phyloP scores from a whole-genome alignment of 345 rosid genomes.

The Arabidopsis arenosa region DNA sequence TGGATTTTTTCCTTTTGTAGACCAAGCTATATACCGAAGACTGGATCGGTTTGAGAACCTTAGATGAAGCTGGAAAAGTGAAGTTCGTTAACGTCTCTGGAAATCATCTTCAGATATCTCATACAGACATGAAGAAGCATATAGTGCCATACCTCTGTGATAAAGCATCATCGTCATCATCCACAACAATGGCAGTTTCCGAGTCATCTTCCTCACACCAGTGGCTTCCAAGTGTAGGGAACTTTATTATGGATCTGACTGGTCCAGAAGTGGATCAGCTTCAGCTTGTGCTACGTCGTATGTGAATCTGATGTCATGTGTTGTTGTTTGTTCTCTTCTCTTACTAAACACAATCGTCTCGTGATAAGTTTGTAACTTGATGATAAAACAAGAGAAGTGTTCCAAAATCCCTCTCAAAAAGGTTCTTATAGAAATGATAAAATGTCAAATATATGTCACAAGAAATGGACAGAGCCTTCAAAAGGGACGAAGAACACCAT shows the following conservation, averaged over 20 bases:
- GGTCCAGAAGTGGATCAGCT: constrained; percentile 41
- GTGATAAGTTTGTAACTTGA: constrained; percentile 7
- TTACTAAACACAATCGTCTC: constrained; percentile 17
- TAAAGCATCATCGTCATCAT: constrained; percentile 41
- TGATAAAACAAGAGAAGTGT: not conserved
- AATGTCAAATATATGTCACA: constrained; percentile 22
- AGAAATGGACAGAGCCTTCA: not conserved
- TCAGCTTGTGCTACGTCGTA: constrained; percentile 39
- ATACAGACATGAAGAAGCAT: constrained; percentile 63
- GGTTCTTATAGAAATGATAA: constrained; percentile 14
- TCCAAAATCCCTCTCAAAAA: constrained; percentile 31
- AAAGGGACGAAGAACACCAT: constrained; percentile 4
- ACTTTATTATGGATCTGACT: constrained; percentile 44
- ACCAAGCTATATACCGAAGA: constrained; percentile 64
- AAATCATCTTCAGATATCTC: constrained; percentile 62
- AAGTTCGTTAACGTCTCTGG: constrained; percentile 65
- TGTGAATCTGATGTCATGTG: constrained; percentile 27
- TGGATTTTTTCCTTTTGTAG: constrained; percentile 44
- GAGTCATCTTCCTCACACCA: constrained; percentile 35
- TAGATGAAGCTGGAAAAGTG: constrained; percentile 77
- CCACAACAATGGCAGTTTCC: constrained; percentile 18
- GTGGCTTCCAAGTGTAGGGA: constrained; percentile 48
- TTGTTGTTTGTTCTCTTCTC: constrained; percentile 22
- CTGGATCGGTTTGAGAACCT: constrained; percentile 75
- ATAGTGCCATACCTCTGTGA: constrained; percentile 64